Evolutionary conservation across 1,139 yeast genomes (phyloP).

Genomic region (Hanseniaspora uvarum): DNA sequence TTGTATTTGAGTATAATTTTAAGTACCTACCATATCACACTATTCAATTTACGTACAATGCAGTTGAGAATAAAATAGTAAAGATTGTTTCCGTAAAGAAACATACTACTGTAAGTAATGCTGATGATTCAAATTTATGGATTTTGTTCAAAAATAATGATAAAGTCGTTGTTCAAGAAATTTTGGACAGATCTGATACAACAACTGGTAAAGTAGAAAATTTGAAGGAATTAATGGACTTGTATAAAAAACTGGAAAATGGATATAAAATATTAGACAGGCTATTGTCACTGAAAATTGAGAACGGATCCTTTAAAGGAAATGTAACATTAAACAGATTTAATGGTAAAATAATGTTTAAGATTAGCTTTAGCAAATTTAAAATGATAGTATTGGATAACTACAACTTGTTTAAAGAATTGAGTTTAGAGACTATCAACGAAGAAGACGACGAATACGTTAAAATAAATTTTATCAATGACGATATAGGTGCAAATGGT

Average conservation of each 20-base stretch:
- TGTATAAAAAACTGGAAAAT: background rate
- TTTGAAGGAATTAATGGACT: background rate
- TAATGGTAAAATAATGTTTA: background rate
- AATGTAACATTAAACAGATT: background rate
- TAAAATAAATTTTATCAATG: background rate
- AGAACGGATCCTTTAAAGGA: background rate
- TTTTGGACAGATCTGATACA: background rate
- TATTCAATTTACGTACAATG: background rate
- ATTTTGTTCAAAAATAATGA: background rate
- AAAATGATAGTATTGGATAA: background rate
- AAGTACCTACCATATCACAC: background rate
- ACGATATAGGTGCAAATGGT: background rate
- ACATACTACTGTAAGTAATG: background rate
- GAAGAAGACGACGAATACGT: background rate
- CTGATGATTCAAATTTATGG: background rate
- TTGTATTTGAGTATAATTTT: background rate
- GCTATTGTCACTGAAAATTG: background rate
- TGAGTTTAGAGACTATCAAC: background rate
- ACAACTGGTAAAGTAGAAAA: background rate
- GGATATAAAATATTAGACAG: background rate
- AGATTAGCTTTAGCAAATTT: background rate
- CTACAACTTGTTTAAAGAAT: constrained; percentile 1
- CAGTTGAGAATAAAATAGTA: background rate
- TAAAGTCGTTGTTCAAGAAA: background rate
- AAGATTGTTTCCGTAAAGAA: background rate